Percentiles rank a stretch among this genome's conserved stretches.
These are phyloP conservation scores for Talaromyces sp. DNA, from an alignment of 2,329 filamentous ascomycete species.

Conservation along the genomic window DNA sequence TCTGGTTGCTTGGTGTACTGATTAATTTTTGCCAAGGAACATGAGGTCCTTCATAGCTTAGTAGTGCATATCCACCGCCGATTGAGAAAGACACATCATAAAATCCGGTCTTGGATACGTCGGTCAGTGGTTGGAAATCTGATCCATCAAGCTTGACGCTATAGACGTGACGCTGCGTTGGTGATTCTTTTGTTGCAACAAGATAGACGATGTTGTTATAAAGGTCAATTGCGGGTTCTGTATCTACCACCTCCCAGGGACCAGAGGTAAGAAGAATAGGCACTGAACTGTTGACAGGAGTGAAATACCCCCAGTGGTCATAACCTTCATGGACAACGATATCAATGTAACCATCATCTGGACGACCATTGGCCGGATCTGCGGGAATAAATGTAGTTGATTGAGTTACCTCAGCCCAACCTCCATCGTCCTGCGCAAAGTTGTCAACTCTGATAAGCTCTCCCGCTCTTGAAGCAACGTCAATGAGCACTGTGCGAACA, in stretches of 20 bases:
- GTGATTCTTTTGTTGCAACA: constrained; percentile 76
- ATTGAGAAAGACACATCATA: constrained; percentile 81
- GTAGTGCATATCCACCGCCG: constrained; percentile 75
- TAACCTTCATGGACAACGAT: constrained; percentile 80
- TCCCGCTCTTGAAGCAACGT: constrained; percentile 69
- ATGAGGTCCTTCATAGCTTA: constrained; percentile 77
- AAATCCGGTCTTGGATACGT: constrained; percentile 69
- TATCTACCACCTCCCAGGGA: constrained; percentile 85
- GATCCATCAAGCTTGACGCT: constrained; percentile 80
- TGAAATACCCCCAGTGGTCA: constrained; percentile 91
- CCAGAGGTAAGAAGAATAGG: constrained; percentile 84
- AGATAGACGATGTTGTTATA: constrained; percentile 89
- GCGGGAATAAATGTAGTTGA: constrained; percentile 82
- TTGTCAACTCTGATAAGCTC: constrained; percentile 76
- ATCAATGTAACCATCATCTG: constrained; percentile 88
- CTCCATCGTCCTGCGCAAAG: constrained; percentile 80
- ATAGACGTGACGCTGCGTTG: constrained; percentile 88
- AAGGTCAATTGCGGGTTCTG: constrained; percentile 79
- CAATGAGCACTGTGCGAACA: constrained; percentile 82
- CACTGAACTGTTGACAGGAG: constrained; percentile 75
- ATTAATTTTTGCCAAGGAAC: constrained; percentile 91
- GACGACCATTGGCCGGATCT: constrained; percentile 69
- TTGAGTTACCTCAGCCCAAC: constrained; percentile 94
- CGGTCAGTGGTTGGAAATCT: constrained; percentile 68
- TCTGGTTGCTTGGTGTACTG: constrained; percentile 65